Conservation (phyloP, 2,329 filamentous ascomycete species). For the Tolypocladium tropicale region DNA sequence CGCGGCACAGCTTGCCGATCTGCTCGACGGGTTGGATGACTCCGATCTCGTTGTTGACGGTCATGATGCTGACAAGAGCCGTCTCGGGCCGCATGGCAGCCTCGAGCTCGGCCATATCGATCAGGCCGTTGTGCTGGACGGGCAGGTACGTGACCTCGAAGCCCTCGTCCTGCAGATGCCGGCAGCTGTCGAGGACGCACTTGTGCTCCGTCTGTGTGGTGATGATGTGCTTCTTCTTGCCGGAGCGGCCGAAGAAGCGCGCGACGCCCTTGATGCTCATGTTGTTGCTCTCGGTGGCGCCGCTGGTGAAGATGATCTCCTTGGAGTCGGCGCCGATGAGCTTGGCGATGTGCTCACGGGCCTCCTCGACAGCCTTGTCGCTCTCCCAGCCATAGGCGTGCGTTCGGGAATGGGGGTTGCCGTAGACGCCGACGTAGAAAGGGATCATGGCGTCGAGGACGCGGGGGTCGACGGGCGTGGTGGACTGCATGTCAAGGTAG, state of each 20-base stretch:
- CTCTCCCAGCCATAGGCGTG: constrained; percentile 99
- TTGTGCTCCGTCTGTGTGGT: constrained; percentile 98
- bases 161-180: constrained; percentile 93
- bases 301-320: constrained; percentile 98
- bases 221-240: constrained; percentile 98
- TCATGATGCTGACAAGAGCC: constrained; percentile 90
- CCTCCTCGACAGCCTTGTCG: constrained; percentile 84
- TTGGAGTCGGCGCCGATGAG: constrained; percentile 92
- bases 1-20: constrained; percentile 85
- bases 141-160: constrained; percentile 96
- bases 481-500: constrained; percentile 97
- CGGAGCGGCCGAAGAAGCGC: constrained; percentile 81
- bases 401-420: constrained; percentile 93
- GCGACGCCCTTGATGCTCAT: constrained; percentile 99
- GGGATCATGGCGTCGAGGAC: constrained; percentile 96
- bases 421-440: constrained; percentile 85
- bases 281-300: constrained; percentile 97
- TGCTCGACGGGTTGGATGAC: constrained; percentile 94
- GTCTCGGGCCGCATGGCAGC: constrained; percentile 87
- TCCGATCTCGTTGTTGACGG: constrained; percentile 98
- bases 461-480: constrained; percentile 86
- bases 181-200: constrained; percentile 93
- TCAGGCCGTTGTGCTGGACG: constrained; percentile 75
- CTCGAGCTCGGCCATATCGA: constrained; percentile 75
- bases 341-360: constrained; percentile 70